A percentile compares a stretch with the other conserved stretches of the same genome.
phyloP scores from a whole-genome alignment of 1,284 basidiomycete genomes.

The Tilletia indica region DNA sequence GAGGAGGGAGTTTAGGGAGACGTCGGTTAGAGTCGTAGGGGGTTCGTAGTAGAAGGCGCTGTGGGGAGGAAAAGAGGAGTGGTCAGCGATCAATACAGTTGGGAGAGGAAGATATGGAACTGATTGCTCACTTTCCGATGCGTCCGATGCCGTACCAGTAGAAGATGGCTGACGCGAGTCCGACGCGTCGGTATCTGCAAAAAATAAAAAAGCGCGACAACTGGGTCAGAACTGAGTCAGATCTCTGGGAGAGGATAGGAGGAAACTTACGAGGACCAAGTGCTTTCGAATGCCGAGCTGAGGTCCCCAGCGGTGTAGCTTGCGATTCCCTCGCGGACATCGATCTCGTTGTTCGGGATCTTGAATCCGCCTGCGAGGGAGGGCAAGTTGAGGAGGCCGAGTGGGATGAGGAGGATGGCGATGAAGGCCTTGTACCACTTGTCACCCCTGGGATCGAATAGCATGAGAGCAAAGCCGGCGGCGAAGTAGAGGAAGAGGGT shows the following conservation, averaged over 20 bases:
- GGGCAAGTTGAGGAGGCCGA: constrained; percentile 20
- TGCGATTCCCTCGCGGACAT: constrained; percentile 28
- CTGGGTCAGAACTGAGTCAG: too few relatives aligned
- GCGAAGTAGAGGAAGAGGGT: not conserved
- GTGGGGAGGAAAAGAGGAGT: too few relatives aligned
- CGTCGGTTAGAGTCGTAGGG: constrained; percentile 26
- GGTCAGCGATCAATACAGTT: too few relatives aligned
- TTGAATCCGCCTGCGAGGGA: constrained; percentile 22
- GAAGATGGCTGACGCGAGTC: constrained; percentile 29
- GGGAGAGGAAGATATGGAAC: not conserved
- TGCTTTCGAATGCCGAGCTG: constrained; percentile 38
- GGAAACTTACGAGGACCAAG: constrained; percentile 32
- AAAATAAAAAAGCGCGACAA: not conserved
- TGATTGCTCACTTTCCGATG: constrained; percentile 2
- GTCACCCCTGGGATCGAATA: not conserved
- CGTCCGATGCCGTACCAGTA: constrained; percentile 43
- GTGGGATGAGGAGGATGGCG: constrained; percentile 15
- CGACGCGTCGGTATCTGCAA: constrained; percentile 34
- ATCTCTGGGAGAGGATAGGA: too few relatives aligned
- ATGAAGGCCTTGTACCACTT: constrained; percentile 22
- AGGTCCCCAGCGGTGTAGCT: constrained; percentile 35
- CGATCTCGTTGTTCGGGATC: constrained; percentile 28
- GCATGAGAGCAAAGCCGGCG: not conserved
- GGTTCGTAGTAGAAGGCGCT: not conserved
- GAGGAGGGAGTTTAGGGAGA: constrained; percentile 32